Base-by-base conservation (phyloP, 1,284 basidiomycete genomes). In the Ganoderma leucocontextum region DNA sequence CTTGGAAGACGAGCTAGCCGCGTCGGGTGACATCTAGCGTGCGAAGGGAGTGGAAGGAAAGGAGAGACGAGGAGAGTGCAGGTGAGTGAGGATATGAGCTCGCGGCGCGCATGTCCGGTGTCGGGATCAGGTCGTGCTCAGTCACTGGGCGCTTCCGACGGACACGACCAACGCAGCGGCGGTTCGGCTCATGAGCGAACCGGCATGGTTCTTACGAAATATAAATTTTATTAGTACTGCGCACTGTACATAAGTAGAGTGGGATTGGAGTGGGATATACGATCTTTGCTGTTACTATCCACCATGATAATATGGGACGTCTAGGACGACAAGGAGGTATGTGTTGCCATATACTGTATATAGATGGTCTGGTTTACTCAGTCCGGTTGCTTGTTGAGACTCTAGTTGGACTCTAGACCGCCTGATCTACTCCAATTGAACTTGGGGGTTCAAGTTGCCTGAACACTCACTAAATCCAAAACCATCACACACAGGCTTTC, bases 1-100 rank as follows among this genome's bases (percentile, higher is more conserved):
- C 25, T 69, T 70, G 0, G 72, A 58, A 1, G 67, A 39, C 19
- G 71, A 65, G 41, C 62, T 44, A 13, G 63, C 62, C 13, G 66
- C 19, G 41, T 25, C 49, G 29, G 59, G 12, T 6, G 66, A 67
- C 64, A 60, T 63, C 47, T 13, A 39, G 39, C 2, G 29, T 29
- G 9, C 29, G 33, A 17, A 19, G 13, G 9, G n/a, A 42, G 44
- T 3, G n/a, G 12, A 22, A 52, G n/a, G 47, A 10, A 36, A 6
- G 35, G 15, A 38, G 44, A 47, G 22, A 49, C 17, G 29, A 35
- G 15, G 38, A 17, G 29, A 29, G 17, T 4, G 41, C 7, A 12
- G n/a, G 17, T 0, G 38, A 9, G 22, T 13, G 38, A 59, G 38
- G 10, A 7, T 12, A 41, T 25, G 22, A 39, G n/a, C 38, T 12